Base-by-base conservation (phyloP, 208 protist genomes). In the Trypanosoma vivax region DNA sequence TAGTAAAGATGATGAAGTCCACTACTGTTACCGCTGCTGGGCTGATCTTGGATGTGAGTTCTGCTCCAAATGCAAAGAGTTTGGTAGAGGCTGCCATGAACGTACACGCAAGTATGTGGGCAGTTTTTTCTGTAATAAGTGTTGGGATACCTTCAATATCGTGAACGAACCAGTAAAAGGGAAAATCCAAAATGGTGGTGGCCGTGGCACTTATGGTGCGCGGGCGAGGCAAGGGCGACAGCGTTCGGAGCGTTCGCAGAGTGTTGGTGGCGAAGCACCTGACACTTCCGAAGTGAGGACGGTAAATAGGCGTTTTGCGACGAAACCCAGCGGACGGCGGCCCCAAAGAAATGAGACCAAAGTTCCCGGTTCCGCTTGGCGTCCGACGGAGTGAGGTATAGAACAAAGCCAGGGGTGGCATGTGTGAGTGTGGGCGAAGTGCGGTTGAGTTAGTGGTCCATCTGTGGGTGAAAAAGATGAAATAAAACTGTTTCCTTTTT, bases 11-110 rank as follows among this genome's bases (percentile, higher is more conserved):
- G 79, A 88, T 54, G 41, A 62, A 35, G 46, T 65, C 35, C 64
- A 64, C 34, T 91, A 88, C 66, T 92, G 84, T 60, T 87, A 87
- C 60, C 50, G 54, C 29, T 92, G 84, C 63, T 92, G 84, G 84
- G 68, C 68, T 14, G 73, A 76, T 41, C 34, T 49, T 14, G 84
- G 84, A 18, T 83, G 66, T 58, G 70, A 65, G 50, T 82, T 83
- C 69, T 92, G 84, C 48, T 23, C 16, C 37, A 41, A 73, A 34
- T 92, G 84, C 48, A 60, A 62, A 23, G 79, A 81, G 60, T 92
- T 92, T 52, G 69, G 70, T 30, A 59, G 73, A 37, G 71, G 77
- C 0, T 55, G 70, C n/a, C 73, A 74, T 2, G 76, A 76, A 61
- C 38, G 51, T 7, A 60, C 53, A 35, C 65, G 75, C 3, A 56